Base-by-base conservation (phyloP, 257 asterid genomes). In the Salvia rosmarinus region DNA sequence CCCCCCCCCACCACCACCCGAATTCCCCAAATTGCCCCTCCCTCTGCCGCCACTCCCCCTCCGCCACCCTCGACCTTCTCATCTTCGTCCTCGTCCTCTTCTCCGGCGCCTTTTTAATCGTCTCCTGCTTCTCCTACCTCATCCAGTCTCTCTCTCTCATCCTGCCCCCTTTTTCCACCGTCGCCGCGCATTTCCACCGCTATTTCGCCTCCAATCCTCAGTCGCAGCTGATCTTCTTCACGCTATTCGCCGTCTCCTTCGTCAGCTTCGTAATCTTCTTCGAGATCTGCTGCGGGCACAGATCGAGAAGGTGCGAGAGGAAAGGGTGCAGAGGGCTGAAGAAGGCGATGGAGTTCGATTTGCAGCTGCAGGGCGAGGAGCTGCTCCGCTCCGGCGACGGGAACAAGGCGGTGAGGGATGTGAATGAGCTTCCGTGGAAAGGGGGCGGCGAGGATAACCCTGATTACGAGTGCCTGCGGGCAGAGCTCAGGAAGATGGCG, bases 401-500 rank as follows among this genome's bases (percentile, higher is more conserved):
- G 32, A 75, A 63, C 34, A 85, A 83, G 67, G 82, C 84, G 35
- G 96, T 90, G 8, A 86, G 60, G 57, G 93, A 85, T 69, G 88
- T 93, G 52, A 80, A 90, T 67, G 90, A 80, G 71, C 70, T 93
- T 86, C 96, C 98, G 16, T 90, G 98, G 98, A 93, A 87, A 83
- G 95, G 97, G 44, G 95, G 89, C 57, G 67, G 52, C 50, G 92
- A 84, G 81, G 82, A 75, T 37, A 87, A 89, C 32, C 94, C 92
- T 5, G 94, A 87, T 79, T 93, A 89, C 71, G 97, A 93, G 75
- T 82, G 95, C 34, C 75, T 93, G 74, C 78, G 96, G 11, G 89
- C 89, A 1, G 98, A 89, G 84, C 68, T 93, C 82, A 83, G 95
- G 89, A 89, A 87, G 77, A 90, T 90, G 94, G 97, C 98, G 3